Evolutionary conservation across 2,329 filamentous ascomycete genomes (phyloP).

Genomic region (Phaeomoniella chlamydospora): DNA sequence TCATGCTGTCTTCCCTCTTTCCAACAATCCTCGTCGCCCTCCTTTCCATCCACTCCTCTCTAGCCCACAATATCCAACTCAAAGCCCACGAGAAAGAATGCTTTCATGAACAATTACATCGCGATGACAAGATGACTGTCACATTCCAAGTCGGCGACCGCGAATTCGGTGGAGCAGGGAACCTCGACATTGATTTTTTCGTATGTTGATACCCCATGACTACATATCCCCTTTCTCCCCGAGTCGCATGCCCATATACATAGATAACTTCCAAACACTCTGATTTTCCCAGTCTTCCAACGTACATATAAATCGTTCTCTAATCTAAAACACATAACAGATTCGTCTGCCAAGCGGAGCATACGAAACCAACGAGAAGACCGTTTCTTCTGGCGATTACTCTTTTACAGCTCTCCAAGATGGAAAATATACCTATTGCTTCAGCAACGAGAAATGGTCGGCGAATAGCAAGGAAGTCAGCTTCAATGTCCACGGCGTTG

Average conservation of each 20-base stretch:
- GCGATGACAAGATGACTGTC: conserved; percentile 95
- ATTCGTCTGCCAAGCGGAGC: conserved; percentile 65
- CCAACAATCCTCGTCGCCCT: conserved; percentile 37
- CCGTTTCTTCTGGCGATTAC: conserved; percentile 80
- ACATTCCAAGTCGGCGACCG: conserved; percentile 96
- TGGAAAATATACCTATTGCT: conserved; percentile 91
- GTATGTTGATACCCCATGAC: conserved; percentile 37
- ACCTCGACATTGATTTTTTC: conserved; percentile 96
- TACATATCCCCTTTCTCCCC: neutral
- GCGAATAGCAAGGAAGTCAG: conserved; percentile 94
- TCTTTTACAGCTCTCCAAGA: conserved; percentile 75
- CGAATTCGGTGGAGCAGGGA: conserved; percentile 87
- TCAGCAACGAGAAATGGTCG: conserved; percentile 97
- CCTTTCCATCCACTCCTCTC: conserved; percentile 41
- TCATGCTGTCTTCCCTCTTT: conserved; percentile 14
- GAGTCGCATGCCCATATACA: conserved; percentile 3
- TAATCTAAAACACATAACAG: too few species aligned
- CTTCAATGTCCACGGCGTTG: conserved; percentile 97
- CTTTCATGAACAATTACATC: conserved; percentile 87
- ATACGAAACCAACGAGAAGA: conserved; percentile 67
- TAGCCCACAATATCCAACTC: conserved; percentile 92
- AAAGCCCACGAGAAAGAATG: conserved; percentile 88
- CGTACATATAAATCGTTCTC: too few species aligned
- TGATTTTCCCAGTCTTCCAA: too few species aligned
- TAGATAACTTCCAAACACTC: conserved; percentile 19